These are phyloP conservation scores for Glaciozyma antarctica DNA, from an alignment of 768 basidiomycete species.

Conservation along the genomic window DNA sequence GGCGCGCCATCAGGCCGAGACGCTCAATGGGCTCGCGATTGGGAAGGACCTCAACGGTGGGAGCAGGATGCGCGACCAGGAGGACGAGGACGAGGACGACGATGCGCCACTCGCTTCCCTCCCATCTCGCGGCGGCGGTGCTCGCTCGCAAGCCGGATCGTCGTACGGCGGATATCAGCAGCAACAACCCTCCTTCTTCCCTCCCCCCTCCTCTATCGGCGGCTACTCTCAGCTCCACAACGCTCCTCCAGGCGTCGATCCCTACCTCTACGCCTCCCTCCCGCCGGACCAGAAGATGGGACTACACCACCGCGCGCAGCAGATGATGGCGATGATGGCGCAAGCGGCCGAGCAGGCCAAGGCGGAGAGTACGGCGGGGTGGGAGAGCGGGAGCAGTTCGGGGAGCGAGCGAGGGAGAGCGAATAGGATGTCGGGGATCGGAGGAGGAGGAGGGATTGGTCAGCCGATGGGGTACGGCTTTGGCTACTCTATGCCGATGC, in stretches of 20 bases:
- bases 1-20: constrained; percentile 26
- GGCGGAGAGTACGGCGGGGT: not conserved
- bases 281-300: constrained; percentile 31
- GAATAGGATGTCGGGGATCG: not conserved
- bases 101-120: constrained; percentile 23
- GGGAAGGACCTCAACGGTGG: constrained; percentile 26
- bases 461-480: not conserved
- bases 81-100: constrained; percentile 19
- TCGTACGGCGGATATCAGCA: not conserved
- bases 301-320: constrained; percentile 26
- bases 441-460: not conserved
- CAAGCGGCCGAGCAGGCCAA: constrained; percentile 4
- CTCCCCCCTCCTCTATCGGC: constrained; percentile 9
- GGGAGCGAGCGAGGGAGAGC: not conserved
- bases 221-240: constrained; percentile 24
- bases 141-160: not conserved
- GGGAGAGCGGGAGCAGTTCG: not conserved
- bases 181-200: constrained; percentile 1
- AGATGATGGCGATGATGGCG: constrained; percentile 30
- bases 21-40: constrained; percentile 18
- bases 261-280: constrained; percentile 24
- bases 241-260: constrained; percentile 29
- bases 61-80: constrained; percentile 5
- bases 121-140: constrained; percentile 2
- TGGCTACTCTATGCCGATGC: not conserved